A percentile compares a stretch with the other conserved stretches of the same genome.
Conservation (phyloP, 1,284 basidiomycete species). For the Butyriboletus appendiculatus region DNA sequence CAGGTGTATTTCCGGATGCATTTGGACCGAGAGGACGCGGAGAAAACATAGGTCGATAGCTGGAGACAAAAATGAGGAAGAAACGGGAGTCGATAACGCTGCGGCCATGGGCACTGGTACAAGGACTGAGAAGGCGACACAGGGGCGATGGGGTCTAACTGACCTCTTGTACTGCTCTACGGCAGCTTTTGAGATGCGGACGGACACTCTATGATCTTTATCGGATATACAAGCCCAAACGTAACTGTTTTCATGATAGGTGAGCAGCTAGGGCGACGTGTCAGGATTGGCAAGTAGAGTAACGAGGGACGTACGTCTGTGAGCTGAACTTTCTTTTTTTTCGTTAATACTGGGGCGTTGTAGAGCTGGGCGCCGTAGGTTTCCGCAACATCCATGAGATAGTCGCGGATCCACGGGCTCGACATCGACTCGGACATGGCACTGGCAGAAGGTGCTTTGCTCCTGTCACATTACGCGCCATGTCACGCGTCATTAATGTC, state of each 20-base stretch:
- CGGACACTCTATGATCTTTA: slow-evolving; percentile 38
- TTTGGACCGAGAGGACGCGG: slow-evolving; percentile 45
- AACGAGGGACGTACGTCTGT: slow-evolving; percentile 42
- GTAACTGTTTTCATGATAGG: slow-evolving; percentile 36
- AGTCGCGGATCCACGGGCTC: slow-evolving; percentile 53
- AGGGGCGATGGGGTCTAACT: slow-evolving; percentile 1
- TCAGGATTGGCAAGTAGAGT: slow-evolving; percentile 10
- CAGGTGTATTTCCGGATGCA: slow-evolving; percentile 36
- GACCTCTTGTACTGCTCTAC: slow-evolving; percentile 36
- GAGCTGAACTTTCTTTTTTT: slow-evolving; percentile 53
- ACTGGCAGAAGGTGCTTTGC: not conserved
- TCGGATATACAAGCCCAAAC: slow-evolving; percentile 52
- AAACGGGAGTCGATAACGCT: slow-evolving; percentile 36
- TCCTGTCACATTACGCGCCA: slow-evolving; percentile 14
- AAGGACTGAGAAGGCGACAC: not conserved
- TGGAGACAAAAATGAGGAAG: slow-evolving; percentile 40
- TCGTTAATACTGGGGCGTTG: slow-evolving; percentile 33
- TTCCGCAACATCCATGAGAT: slow-evolving; percentile 50
- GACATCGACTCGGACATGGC: slow-evolving; percentile 38
- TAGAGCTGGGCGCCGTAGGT: slow-evolving; percentile 46
- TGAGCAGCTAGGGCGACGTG: slow-evolving; percentile 35
- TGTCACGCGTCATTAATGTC: slow-evolving; percentile 21
- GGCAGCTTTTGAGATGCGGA: slow-evolving; percentile 42
- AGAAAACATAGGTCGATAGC: slow-evolving; percentile 48
- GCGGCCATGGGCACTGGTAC: slow-evolving; percentile 13